Base-by-base conservation (phyloP, 495 filamentous ascomycete genomes). In the Diplogelasinospora grovesii region DNA sequence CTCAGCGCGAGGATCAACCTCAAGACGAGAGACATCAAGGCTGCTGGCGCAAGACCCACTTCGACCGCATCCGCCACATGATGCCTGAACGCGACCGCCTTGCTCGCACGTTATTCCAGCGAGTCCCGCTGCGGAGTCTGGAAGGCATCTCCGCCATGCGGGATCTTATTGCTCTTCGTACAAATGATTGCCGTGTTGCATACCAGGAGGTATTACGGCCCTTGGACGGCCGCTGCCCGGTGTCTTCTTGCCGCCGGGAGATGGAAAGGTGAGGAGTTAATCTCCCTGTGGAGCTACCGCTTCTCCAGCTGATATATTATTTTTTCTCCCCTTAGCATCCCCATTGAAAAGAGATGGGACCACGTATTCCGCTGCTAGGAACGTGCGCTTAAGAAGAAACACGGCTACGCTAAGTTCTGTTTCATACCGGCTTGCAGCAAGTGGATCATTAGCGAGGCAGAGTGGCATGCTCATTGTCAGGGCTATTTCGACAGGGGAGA, bases 131-230 rank as follows among this genome's bases (percentile, higher is more conserved):
- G 15, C 30, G 15, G 10, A 33, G 30, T 16, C 30, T 18, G 4
- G n/a, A 33, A 33, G 6, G 30, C 3, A 33, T 33, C 30, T 33
- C 30, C 11, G 30, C 30, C 5, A 3, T 33, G 3, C 8, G 14
- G 3, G 30, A 33, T 18, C 30, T 33, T 18, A 18, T 33, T 18
- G 13, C 30, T 18, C 30, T 33, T 18, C 30, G 30, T 4, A 33
- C 2, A 7, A 33, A 18, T 10, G 13, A 33, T 18, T 18, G 30
- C 30, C 6, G 30, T 14, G 30, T 33, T 4, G 30, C 30, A 7
- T 33, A 33, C 30, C 30, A 33, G 14, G 30, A 33, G 8, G 30
- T 33, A 18, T 18, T 33, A 10, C 30, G 30, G 30, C 30, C 30
- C 6, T 5, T 33, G 6, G 11, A 33, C 11, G 30, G 13, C 30